Conservation (phyloP, 768 basidiomycete genomes). For the Dentipellis fragilis region DNA sequence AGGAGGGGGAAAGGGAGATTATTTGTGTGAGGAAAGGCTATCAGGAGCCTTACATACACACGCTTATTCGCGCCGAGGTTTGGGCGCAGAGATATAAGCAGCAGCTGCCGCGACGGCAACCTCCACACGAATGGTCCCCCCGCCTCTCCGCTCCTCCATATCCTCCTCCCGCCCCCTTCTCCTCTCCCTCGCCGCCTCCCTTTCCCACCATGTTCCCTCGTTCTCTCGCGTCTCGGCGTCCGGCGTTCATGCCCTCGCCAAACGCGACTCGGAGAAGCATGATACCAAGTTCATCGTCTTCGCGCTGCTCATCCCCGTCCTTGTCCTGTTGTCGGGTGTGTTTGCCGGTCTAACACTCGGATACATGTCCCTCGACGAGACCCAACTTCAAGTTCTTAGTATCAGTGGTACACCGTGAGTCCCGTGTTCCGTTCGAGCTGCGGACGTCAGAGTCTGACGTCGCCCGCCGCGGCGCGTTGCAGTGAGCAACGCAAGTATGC, state of each 20-base stretch:
- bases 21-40: too few species aligned
- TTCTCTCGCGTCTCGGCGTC: not conserved
- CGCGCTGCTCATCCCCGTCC: slow-evolving; percentile 65
- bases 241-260: slow-evolving; percentile 19
- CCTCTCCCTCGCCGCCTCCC: slow-evolving; percentile 11
- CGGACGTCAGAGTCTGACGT: not conserved
- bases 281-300: slow-evolving; percentile 28
- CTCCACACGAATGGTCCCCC: slow-evolving; percentile 13
- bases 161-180: slow-evolving; percentile 8
- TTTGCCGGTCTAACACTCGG: slow-evolving; percentile 91
- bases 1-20: too few species aligned
- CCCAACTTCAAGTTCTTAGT: slow-evolving; percentile 80
- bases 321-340: slow-evolving; percentile 73
- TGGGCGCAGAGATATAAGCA: not conserved
- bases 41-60: too few species aligned
- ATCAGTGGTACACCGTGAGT: slow-evolving; percentile 77
- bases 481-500: slow-evolving; percentile 77
- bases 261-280: slow-evolving; percentile 18
- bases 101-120: not conserved
- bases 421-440: slow-evolving; percentile 5
- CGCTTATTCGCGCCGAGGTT: too few species aligned
- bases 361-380: slow-evolving; percentile 89
- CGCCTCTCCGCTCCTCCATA: slow-evolving; percentile 3
- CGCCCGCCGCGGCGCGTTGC: slow-evolving; percentile 6
- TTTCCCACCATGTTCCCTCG: slow-evolving; percentile 14